Percentiles rank a stretch among this genome's conserved stretches.
phyloP scores from a whole-genome alignment of 2,329 filamentous ascomycete species.

The Pseudogymnoascus sp. region DNA sequence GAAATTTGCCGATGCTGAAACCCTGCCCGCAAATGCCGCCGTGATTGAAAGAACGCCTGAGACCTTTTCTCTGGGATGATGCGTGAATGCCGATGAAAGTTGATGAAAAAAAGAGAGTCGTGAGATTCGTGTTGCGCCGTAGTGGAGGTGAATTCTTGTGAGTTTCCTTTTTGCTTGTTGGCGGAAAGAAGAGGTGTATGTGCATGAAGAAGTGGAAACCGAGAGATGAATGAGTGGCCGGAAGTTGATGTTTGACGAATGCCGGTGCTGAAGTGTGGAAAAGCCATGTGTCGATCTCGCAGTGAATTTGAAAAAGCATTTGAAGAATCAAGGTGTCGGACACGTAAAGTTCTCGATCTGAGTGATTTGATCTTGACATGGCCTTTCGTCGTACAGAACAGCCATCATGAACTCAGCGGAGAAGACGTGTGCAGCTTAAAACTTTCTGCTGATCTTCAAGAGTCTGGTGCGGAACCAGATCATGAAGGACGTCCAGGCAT shows the following conservation, averaged over 20 bases:
- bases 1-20: neutral
- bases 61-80: constrained; percentile 6
- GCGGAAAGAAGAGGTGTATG: neutral
- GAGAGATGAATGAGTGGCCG: neutral
- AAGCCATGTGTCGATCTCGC: neutral
- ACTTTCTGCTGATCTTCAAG: constrained; percentile 33
- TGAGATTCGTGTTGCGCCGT: neutral
- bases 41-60: neutral
- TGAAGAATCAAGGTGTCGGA: neutral
- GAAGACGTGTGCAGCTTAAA: neutral
- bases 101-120: neutral
- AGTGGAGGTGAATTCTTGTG: neutral
- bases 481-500: constrained; percentile 56
- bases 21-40: neutral
- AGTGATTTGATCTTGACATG: neutral
- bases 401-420: neutral
- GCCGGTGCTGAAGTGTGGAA: neutral
- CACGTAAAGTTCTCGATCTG: neutral
- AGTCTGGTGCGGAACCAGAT: constrained; percentile 57
- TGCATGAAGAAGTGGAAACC: neutral
- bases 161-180: neutral
- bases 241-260: neutral
- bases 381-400: neutral
- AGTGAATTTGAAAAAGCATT: neutral
- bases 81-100: neutral